Percentiles rank a stretch among this genome's conserved stretches.
phyloP scores from a whole-genome alignment of 768 basidiomycete genomes.

The Rhizopogon vulgaris region DNA sequence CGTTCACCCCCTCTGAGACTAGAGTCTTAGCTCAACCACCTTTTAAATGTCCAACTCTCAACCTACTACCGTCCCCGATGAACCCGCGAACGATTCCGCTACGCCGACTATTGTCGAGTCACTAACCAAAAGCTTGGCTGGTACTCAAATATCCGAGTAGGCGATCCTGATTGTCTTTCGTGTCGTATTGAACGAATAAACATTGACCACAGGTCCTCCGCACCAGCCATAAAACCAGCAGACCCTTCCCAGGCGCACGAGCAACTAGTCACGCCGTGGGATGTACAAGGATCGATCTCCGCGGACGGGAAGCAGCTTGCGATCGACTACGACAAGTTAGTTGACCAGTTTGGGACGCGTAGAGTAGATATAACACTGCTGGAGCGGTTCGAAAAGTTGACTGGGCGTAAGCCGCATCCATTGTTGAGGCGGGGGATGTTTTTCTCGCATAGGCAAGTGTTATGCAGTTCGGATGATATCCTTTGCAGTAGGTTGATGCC shows the following conservation, averaged over 20 bases:
- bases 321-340: slow-evolving; percentile 95
- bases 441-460: slow-evolving; percentile 88
- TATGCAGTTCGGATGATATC: background rate
- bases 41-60: slow-evolving; percentile 12
- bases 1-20: background rate
- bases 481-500: background rate
- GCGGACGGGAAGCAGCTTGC: slow-evolving; percentile 85
- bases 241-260: slow-evolving; percentile 32
- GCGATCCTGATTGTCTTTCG: slow-evolving; percentile 4
- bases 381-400: slow-evolving; percentile 85
- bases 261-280: slow-evolving; percentile 96
- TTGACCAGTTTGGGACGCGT: slow-evolving; percentile 90
- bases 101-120: slow-evolving; percentile 19
- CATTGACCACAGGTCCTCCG: slow-evolving; percentile 8
- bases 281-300: slow-evolving; percentile 88
- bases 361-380: slow-evolving; percentile 71
- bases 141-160: slow-evolving; percentile 26
- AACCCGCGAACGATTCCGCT: slow-evolving; percentile 19
- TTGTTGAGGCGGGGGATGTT: slow-evolving; percentile 90
- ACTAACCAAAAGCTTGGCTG: slow-evolving; percentile 21
- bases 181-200: slow-evolving; percentile 8
- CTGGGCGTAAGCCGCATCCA: slow-evolving; percentile 83
- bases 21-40: background rate
- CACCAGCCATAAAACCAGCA: slow-evolving; percentile 26
- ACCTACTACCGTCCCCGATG: slow-evolving; percentile 16